Base-by-base conservation (phyloP, 1,284 basidiomycete species). In the Leccinum ponderosum region DNA sequence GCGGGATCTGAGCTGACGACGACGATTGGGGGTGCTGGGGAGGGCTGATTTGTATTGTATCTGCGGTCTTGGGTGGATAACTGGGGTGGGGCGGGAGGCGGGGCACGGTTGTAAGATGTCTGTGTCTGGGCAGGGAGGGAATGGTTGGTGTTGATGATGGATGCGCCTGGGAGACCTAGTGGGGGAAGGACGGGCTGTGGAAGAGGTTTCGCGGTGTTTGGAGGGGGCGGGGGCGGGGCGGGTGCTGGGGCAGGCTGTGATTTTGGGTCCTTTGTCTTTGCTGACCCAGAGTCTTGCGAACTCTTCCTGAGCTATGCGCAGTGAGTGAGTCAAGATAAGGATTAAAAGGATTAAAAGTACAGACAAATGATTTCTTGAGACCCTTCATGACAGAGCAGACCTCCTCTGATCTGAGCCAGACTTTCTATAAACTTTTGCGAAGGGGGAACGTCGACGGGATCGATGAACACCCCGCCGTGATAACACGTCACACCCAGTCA, bases 321-420 rank as follows among this genome's bases (percentile, higher is more conserved):
- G 44, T 2, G 6, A 22, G 20, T 47, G 7, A 27, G 67, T 66
- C 29, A 59, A 63, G 58, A 60, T 47, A 56, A 56, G 47, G 63
- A 57, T 29, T 29, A 29, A 57, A 39, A 35, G 60, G 61, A 60
- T 62, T 59, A 50, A 62, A 65, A 25, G 66, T 52, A 52, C 25
- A 42, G 12, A 94, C 94, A 75, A 95, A 81, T 66, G 89, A 89
- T 81, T 94, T 95, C 85, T 92, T 94, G 74, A 96, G 81, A 66
- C 87, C 87, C 81, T 95, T 96, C 94, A 96, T 96, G 64, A 62
- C 65, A 65, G 67, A 63, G 59, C 62, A 56, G 39, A 39, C 35
- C 58, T 55, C 8, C 11, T 55, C 48, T 44, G 53, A 54, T 58
- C 55, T 65, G 57, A 53, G 51, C 57, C 65, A 58, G 65, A 33